Base-by-base conservation (phyloP, 2,329 filamentous ascomycete species). In the Colletotrichum musicola region DNA sequence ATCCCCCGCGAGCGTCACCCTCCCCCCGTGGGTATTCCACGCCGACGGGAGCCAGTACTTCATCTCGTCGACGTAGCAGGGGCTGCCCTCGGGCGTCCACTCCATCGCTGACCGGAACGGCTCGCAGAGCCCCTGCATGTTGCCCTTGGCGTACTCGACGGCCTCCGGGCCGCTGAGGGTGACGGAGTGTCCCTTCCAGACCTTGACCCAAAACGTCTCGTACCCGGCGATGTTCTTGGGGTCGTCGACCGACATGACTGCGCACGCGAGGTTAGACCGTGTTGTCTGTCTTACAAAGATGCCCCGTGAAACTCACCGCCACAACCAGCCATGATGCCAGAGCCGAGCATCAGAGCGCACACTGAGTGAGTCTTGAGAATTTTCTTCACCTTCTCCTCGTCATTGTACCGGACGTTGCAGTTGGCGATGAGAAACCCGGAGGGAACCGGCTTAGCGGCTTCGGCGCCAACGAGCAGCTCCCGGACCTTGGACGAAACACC, bases 1-100 rank as follows among this genome's bases (percentile, higher is more conserved):
- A 58, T 82, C 81, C 13, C 81, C 80, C 0, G 77, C 78, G 3
- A 81, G 73, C n/a, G 80, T 81, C 13, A 79, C 74, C 22, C 78
- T 72, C 1, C 78, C 78, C 1, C 64, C 71, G 3, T 66, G 71
- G 22, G 77, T 79, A 25, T 78, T 72, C 74, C 77, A 82, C 0
- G 71, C 65, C 18, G 71, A 70, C 2, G 79, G 73, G 13, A 75
- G 64, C 80, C 80, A 81, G 64, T 79, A 78, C 47, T 75, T 77
- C 76, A 81, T 80, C 68, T 81, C 76, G 63, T 80, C 75, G 14
- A 79, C 72, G 55, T 74, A 73, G 38, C 77, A 76, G 7, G 59
- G 64, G 38, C 74, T 77, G 30, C 72, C 76, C 16, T 77, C 74
- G 1, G 76, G 75, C 1, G 79, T 79, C 78, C 76, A 80, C 35